These are phyloP conservation scores for Trichoderma cornu-damae DNA, from an alignment of 2,329 filamentous ascomycete species.

Conservation along the genomic window DNA sequence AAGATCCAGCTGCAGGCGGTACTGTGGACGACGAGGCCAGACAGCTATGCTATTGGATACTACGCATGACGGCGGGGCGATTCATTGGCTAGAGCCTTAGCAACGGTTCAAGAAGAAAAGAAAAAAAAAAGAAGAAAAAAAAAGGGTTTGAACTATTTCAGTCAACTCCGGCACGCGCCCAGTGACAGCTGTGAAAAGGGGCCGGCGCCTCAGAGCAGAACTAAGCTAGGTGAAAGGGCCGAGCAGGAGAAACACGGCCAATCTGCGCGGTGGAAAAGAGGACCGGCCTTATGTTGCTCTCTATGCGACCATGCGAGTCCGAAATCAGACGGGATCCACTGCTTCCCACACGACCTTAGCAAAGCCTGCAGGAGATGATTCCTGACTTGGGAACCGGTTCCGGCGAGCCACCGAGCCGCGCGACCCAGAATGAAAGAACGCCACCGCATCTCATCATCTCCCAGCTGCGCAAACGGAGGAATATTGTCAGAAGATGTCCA, in stretches of 20 bases:
- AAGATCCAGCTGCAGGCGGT: not conserved
- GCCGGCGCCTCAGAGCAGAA: not conserved
- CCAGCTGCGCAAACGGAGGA: slow-evolving; percentile 11
- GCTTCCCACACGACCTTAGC: slow-evolving; percentile 7
- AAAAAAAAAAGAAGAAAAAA: not conserved
- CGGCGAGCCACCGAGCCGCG: slow-evolving; percentile 16
- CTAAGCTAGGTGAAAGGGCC: slow-evolving; percentile 17
- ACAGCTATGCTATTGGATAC: not conserved
- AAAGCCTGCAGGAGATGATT: slow-evolving; percentile 16
- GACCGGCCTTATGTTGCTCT: slow-evolving; percentile 4
- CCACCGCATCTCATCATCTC: slow-evolving; percentile 17
- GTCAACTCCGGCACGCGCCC: not conserved
- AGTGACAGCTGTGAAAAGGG: slow-evolving; percentile 9
- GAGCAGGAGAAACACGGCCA: slow-evolving; percentile 17
- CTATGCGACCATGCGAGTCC: not conserved
- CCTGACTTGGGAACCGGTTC: slow-evolving; percentile 18
- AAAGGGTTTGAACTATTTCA: not conserved
- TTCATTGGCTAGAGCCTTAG: not conserved
- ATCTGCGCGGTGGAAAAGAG: slow-evolving; percentile 9
- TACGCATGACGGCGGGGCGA: not conserved
- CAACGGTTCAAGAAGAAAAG: not conserved
- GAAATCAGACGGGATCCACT: not conserved
- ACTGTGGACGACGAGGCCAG: not conserved
- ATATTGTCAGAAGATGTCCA: slow-evolving; percentile 8
- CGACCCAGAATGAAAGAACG: slow-evolving; percentile 7